Conservation (phyloP, 2,329 filamentous ascomycete species). For the Colletotrichum gigasporum region DNA sequence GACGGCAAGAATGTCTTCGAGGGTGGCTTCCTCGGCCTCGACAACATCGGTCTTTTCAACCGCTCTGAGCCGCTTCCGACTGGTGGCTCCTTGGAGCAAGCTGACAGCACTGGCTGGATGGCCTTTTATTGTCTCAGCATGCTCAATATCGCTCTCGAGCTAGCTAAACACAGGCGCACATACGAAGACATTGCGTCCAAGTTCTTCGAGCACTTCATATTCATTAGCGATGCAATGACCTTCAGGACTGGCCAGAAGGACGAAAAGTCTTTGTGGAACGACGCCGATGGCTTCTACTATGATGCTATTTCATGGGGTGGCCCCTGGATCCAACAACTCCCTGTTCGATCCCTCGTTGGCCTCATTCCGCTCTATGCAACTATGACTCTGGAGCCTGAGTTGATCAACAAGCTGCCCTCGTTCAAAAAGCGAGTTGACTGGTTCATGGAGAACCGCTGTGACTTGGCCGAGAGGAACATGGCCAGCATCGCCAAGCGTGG, state of each 20-base stretch:
- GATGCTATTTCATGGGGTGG: conserved; percentile 97
- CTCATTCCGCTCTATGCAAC: conserved; percentile 94
- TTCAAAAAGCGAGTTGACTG: conserved; percentile 95
- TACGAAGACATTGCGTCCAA: conserved; percentile 98
- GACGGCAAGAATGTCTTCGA: conserved; percentile 98
- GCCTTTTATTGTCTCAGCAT: conserved; percentile 96
- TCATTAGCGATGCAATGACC: conserved; percentile 97
- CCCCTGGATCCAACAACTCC: conserved; percentile 91
- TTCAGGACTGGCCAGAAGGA: conserved; percentile 75
- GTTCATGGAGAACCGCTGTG: conserved; percentile 89
- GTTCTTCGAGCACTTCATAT: conserved; percentile 98
- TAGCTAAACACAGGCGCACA: conserved; percentile 92
- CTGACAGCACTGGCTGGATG: conserved; percentile 99
- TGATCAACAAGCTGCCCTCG: conserved; percentile 88
- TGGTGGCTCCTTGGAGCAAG: conserved; percentile 92
- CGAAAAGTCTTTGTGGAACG: conserved; percentile 93
- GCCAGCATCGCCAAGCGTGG: conserved; percentile 91
- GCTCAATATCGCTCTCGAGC: conserved; percentile 94
- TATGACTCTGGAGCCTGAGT: conserved; percentile 89
- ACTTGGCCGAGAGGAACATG: conserved; percentile 92
- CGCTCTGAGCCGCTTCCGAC: conserved; percentile 94
- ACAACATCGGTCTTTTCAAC: conserved; percentile 98
- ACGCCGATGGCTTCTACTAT: conserved; percentile 97
- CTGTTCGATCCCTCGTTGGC: conserved; percentile 90
- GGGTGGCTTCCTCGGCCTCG: conserved; percentile 91